phyloP scores from a whole-genome alignment of 345 rosid species.

The Gossypioides kirkii region DNA sequence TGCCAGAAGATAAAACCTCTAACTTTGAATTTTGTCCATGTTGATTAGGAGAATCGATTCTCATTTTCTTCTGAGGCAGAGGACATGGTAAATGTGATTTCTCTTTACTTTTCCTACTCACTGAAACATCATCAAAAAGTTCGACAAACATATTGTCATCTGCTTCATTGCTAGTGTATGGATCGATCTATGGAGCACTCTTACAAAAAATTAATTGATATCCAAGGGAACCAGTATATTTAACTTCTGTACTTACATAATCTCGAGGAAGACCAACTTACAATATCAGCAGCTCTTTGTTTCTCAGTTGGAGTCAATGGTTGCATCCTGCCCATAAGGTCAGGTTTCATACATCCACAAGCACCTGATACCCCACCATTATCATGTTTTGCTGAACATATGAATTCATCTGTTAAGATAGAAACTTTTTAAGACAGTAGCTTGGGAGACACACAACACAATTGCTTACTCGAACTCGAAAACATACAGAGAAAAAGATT shows the following conservation, averaged over 20 bases:
- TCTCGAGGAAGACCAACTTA: neutral
- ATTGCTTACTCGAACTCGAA: neutral
- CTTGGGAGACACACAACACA: neutral
- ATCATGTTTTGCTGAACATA: neutral
- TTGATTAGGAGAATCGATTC: neutral
- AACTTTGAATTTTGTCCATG: neutral
- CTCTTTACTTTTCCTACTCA: neutral
- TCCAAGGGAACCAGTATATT: neutral
- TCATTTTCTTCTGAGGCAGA: neutral
- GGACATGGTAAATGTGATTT: neutral
- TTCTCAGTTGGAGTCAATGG: neutral
- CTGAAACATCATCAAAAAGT: neutral
- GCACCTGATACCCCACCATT: neutral
- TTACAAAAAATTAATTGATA: neutral
- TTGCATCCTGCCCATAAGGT: neutral
- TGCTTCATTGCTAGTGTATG: neutral
- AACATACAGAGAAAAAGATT: neutral
- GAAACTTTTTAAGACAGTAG: neutral
- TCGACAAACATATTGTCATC: neutral
- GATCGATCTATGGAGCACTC: neutral
- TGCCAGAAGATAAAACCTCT: neutral
- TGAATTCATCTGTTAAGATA: neutral
- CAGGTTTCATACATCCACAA: neutral
- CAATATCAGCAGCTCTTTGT: neutral
- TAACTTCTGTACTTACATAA: conserved; percentile 5